Evolutionary conservation across 345 rosid species (phyloP).

Genomic region (Camelina hispida): DNA sequence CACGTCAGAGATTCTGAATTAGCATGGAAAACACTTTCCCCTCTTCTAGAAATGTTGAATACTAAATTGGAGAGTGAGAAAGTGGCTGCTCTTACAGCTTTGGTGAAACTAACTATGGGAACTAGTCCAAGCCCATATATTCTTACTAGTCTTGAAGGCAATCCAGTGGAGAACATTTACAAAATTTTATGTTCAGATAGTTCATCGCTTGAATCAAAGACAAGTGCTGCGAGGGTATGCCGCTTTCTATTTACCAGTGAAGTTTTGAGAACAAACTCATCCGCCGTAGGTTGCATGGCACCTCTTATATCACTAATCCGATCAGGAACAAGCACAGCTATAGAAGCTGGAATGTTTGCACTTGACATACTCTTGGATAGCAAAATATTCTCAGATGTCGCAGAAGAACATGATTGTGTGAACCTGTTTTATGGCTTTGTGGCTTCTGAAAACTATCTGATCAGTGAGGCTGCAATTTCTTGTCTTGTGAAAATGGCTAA

Average conservation of each 20-base stretch:
- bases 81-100: conserved; percentile 67
- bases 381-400: conserved; percentile 61
- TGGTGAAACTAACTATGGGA: conserved; percentile 70
- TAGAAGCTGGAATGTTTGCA: conserved; percentile 77
- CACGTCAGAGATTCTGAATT: conserved; percentile 70
- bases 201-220: conserved; percentile 72
- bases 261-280: conserved; percentile 57
- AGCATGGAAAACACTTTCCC: conserved; percentile 75
- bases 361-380: conserved; percentile 71
- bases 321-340: conserved; percentile 50
- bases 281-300: conserved; percentile 63
- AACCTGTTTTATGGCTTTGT: conserved; percentile 67
- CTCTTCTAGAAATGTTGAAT: conserved; percentile 77
- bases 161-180: conserved; percentile 63
- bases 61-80: conserved; percentile 71
- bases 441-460: conserved; percentile 60
- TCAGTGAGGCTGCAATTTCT: conserved; percentile 70
- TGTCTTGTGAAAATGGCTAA: conserved; percentile 83
- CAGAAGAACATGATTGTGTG: conserved; percentile 57
- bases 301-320: conserved; percentile 68
- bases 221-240: conserved; percentile 73
- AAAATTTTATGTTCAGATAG: conserved; percentile 60
- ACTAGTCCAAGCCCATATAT: conserved; percentile 53
- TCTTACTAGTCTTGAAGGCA: conserved; percentile 63
- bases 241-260: conserved; percentile 55